phyloP scores from a whole-genome alignment of 192 early-diverging fungal genomes.

The Backusella circina region DNA sequence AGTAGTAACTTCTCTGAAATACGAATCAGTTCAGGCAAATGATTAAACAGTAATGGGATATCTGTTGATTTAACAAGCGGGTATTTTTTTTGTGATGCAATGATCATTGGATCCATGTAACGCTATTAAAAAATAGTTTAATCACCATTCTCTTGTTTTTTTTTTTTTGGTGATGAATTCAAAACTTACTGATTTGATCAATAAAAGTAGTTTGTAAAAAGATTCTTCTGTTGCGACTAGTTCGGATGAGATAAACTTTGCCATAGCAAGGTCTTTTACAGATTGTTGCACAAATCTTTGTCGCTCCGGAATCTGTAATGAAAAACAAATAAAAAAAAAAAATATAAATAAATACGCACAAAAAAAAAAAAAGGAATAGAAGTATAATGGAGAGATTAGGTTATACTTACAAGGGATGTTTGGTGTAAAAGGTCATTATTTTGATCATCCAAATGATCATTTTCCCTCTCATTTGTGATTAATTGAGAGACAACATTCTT shows the following conservation, averaged over 20 bases:
- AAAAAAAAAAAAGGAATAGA: neutral
- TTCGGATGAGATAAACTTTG: conserved; percentile 19
- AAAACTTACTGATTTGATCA: conserved; percentile 17
- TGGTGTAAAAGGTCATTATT: neutral
- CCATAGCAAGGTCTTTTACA: conserved; percentile 4
- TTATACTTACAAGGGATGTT: neutral
- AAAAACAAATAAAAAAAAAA: neutral
- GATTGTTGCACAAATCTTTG: conserved; percentile 11
- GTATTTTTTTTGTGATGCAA: conserved; percentile 24
- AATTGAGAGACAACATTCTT: neutral
- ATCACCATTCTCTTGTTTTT: neutral
- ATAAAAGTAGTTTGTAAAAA: neutral
- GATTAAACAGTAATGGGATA: conserved; percentile 31
- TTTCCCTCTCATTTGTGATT: neutral
- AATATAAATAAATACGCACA: neutral
- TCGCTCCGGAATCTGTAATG: neutral
- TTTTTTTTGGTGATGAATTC: neutral
- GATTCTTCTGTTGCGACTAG: conserved; percentile 17
- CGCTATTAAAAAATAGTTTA: conserved; percentile 7
- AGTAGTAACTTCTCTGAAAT: conserved; percentile 22
- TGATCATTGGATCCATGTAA: conserved; percentile 35
- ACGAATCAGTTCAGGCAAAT: conserved; percentile 23
- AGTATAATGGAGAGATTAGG: neutral
- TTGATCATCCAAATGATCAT: neutral
- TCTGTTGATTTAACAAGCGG: conserved; percentile 32